Evolutionary conservation across 495 filamentous ascomycete species (phyloP).

Genomic region (Aspergillus nidulans): DNA sequence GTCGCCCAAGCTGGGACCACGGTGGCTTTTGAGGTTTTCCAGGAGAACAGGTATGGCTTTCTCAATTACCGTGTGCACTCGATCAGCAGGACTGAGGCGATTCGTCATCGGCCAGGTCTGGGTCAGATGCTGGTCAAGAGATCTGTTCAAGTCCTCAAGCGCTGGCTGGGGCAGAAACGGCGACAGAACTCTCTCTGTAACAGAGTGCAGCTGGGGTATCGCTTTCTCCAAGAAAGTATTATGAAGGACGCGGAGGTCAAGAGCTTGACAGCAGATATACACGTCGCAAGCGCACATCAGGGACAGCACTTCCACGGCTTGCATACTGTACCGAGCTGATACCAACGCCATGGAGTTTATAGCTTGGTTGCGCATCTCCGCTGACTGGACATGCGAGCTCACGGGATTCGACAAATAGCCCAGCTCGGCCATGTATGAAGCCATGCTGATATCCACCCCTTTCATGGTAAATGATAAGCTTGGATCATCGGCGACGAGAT

Average conservation of each 20-base stretch:
- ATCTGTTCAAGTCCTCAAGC: not conserved
- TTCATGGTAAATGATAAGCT: constrained; percentile 54
- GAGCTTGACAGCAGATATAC: constrained; percentile 45
- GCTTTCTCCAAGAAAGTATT: constrained; percentile 17
- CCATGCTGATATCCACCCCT: constrained; percentile 60
- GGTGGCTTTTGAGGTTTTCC: not conserved
- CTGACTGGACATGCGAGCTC: constrained; percentile 49
- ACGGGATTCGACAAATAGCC: constrained; percentile 51
- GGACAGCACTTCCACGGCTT: constrained; percentile 52
- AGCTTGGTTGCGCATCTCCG: constrained; percentile 58
- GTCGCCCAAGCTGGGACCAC: constrained; percentile 4
- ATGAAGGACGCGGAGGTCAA: constrained; percentile 41
- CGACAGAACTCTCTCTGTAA: constrained; percentile 6
- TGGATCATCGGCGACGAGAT: constrained; percentile 56
- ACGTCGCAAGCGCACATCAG: constrained; percentile 50
- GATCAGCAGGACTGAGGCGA: constrained; percentile 45
- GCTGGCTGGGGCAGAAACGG: constrained; percentile 1
- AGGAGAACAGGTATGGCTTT: constrained; percentile 12
- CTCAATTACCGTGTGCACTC: constrained; percentile 13
- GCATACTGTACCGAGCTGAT: constrained; percentile 51
- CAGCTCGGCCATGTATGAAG: constrained; percentile 58
- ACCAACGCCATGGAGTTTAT: constrained; percentile 57
- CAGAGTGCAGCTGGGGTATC: not conserved
- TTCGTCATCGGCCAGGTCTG: constrained; percentile 18
- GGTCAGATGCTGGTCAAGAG: not conserved